Percentiles rank a stretch among this genome's conserved stretches.
Evolutionary conservation across 129 eudicot species (phyloP).

Genomic region (Flaveria robusta): DNA sequence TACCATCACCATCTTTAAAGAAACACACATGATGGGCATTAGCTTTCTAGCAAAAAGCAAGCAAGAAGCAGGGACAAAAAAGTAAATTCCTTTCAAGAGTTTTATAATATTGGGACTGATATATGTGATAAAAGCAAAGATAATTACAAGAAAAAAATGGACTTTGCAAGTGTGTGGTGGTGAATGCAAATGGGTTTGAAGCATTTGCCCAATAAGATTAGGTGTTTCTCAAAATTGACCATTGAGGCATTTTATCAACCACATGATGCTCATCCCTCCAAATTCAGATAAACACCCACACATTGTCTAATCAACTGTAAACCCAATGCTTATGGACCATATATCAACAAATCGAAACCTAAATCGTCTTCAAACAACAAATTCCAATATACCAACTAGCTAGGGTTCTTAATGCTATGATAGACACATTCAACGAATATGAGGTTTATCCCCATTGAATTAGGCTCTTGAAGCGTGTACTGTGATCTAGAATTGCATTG

Average conservation of each 20-base stretch:
- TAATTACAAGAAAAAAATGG: slow-evolving; percentile 36
- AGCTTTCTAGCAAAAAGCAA: background rate
- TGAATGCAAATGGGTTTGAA: slow-evolving; percentile 29
- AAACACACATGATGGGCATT: background rate
- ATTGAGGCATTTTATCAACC: slow-evolving; percentile 33
- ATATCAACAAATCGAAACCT: slow-evolving; percentile 8
- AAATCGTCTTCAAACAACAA: background rate
- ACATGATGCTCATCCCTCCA: slow-evolving; percentile 29
- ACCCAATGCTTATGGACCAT: background rate
- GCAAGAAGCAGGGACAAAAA: slow-evolving; percentile 19
- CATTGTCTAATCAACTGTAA: slow-evolving; percentile 16
- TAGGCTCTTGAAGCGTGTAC: background rate
- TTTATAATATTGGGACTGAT: slow-evolving; percentile 26
- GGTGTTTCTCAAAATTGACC: slow-evolving; percentile 21
- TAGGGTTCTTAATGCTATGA: background rate
- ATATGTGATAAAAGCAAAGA: slow-evolving; percentile 17
- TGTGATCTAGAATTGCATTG: background rate
- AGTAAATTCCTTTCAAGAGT: slow-evolving; percentile 5
- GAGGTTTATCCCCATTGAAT: slow-evolving; percentile 4
- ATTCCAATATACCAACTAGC: background rate
- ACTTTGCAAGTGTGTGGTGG: slow-evolving; percentile 42
- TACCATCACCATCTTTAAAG: slow-evolving; percentile 34
- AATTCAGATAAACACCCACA: slow-evolving; percentile 24
- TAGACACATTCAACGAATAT: background rate
- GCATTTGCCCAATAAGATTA: slow-evolving; percentile 29